Conservation (phyloP, 441 rosid genomes). For the Pelargonium cotyledonis region DNA sequence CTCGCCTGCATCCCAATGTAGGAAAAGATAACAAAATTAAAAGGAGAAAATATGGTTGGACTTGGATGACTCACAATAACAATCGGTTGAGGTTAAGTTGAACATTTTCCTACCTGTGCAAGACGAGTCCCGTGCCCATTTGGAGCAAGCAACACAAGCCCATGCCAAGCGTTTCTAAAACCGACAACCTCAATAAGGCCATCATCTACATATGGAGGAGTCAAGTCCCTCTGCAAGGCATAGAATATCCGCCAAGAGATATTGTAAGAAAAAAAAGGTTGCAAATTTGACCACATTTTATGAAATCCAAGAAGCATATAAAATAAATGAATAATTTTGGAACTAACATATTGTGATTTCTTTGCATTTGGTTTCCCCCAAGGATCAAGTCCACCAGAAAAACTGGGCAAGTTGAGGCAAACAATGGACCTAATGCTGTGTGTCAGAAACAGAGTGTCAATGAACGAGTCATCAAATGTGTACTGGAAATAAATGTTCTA, state of each 20-base stretch:
- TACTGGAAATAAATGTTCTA: no score
- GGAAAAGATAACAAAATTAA: no score
- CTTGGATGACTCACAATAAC: no score
- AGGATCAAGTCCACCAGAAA: constrained; percentile 90
- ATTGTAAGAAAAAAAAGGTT: background rate
- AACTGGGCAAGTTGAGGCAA: constrained; percentile 93
- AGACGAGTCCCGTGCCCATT: constrained; percentile 93
- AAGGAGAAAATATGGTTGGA: no score
- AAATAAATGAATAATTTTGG: constrained; percentile 5
- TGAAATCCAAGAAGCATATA: no score
- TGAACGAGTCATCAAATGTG: no score
- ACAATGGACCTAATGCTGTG: constrained; percentile 84
- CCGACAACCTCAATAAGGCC: constrained; percentile 87
- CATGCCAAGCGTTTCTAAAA: constrained; percentile 97
- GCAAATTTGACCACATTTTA: background rate
- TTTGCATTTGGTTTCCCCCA: constrained; percentile 74
- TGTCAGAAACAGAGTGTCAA: background rate
- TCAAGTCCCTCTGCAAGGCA: constrained; percentile 56
- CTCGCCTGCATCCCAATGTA: constrained; percentile 40
- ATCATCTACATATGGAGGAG: constrained; percentile 85
- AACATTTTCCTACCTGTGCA: constrained; percentile 56
- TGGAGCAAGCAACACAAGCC: constrained; percentile 72
- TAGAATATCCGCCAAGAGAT: no score
- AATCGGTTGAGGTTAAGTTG: no score
- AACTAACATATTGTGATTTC: constrained; percentile 54